Conservation (phyloP, 164 flowering plant genomes). For the Vitis riparia region DNA sequence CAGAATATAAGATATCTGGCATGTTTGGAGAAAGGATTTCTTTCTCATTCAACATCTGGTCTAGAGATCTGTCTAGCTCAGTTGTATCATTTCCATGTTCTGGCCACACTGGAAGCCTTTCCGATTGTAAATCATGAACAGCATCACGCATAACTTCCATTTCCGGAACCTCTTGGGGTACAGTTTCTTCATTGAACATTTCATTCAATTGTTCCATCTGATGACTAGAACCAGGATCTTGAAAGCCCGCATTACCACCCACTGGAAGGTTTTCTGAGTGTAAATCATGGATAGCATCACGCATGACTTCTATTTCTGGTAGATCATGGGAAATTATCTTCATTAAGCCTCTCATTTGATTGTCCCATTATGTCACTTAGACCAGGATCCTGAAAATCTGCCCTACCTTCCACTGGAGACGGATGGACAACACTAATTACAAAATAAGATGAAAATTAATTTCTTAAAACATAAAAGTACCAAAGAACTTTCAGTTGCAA, state of each 20-base stretch:
- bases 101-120: neutral
- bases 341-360: constrained; percentile 10
- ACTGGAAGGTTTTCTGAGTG: constrained; percentile 20
- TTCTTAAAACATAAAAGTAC: neutral
- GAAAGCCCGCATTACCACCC: neutral
- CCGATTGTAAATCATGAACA: too few relatives aligned
- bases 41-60: constrained; percentile 30
- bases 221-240: too few relatives aligned
- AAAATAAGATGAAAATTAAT: neutral
- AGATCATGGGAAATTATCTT: constrained; percentile 25
- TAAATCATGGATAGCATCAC: constrained; percentile 45
- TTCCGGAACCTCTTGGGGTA: too few relatives aligned
- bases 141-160: too few relatives aligned
- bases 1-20: constrained; percentile 33
- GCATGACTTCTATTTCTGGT: constrained; percentile 58
- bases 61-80: constrained; percentile 22
- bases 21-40: constrained; percentile 37
- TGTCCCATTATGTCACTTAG: constrained; percentile 28
- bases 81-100: constrained; percentile 7
- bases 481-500: constrained; percentile 1
- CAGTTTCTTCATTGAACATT: too few relatives aligned
- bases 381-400: constrained; percentile 20
- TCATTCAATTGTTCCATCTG: too few relatives aligned
- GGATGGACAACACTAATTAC: neutral
- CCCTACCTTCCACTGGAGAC: neutral